Evolutionary conservation across 495 filamentous ascomycete species (phyloP).

Genomic region (Tuber calosporum): DNA sequence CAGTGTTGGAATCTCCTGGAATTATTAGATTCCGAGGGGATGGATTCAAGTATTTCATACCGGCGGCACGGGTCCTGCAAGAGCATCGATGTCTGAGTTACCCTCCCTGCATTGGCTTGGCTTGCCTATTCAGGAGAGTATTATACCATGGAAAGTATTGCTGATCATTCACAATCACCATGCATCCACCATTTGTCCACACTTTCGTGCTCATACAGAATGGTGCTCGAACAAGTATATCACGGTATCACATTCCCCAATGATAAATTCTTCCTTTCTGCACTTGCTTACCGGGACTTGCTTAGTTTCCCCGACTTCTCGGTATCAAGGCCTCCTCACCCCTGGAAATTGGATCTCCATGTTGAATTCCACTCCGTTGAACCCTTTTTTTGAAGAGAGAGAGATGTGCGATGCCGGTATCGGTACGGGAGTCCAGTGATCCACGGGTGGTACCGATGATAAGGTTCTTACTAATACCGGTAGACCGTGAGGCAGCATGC

Average conservation of each 20-base stretch:
- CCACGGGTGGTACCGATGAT: background rate
- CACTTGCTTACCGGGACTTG: background rate
- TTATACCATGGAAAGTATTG: background rate
- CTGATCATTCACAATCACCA: background rate
- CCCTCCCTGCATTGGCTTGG: background rate
- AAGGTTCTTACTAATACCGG: background rate
- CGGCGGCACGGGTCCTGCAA: background rate
- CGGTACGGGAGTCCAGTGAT: background rate
- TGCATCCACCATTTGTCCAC: background rate
- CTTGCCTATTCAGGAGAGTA: background rate
- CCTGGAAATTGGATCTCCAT: background rate
- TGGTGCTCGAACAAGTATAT: too few species aligned
- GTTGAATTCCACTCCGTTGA: background rate
- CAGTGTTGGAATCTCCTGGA: background rate
- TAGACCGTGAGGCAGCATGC: background rate
- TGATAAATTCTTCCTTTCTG: background rate
- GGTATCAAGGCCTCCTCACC: background rate
- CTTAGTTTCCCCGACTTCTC: background rate
- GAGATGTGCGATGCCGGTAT: background rate
- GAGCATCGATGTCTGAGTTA: background rate
- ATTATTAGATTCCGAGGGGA: background rate
- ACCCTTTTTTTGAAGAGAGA: background rate
- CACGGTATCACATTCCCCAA: conserved; percentile 2
- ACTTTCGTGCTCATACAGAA: background rate
- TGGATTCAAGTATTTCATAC: background rate